Conservation (phyloP, 106 monocot species). For the Apostasia shenzhenica region DNA sequence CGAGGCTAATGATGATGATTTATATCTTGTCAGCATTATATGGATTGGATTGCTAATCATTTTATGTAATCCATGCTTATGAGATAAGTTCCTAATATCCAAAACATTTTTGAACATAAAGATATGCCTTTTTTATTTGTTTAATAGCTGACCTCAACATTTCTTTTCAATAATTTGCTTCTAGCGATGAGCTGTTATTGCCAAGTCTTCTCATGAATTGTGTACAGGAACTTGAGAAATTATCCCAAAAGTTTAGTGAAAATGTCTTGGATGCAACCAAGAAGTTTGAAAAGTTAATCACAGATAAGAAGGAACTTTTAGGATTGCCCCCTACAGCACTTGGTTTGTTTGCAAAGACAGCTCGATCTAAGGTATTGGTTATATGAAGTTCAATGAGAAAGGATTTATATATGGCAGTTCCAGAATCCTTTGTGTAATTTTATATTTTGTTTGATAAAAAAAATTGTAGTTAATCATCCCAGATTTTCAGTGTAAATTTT, state of each 20-base stretch:
- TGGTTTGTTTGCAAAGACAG: slow-evolving; percentile 86
- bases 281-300: slow-evolving; percentile 83
- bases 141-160: neutral
- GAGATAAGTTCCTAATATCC: too few species aligned
- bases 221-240: slow-evolving; percentile 79
- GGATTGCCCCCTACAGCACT: slow-evolving; percentile 84
- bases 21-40: too few species aligned
- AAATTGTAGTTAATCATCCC: neutral
- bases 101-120: too few species aligned
- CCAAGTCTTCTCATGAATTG: neutral
- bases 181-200: neutral
- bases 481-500: neutral
- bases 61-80: too few species aligned
- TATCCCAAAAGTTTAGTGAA: slow-evolving; percentile 91
- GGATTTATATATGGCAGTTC: too few species aligned
- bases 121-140: neutral
- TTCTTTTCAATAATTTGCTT: neutral
- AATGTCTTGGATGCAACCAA: slow-evolving; percentile 98
- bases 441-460: too few species aligned
- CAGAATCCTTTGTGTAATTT: too few species aligned
- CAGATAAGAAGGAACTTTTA: slow-evolving; percentile 82
- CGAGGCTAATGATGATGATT: too few species aligned
- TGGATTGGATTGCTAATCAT: too few species aligned
- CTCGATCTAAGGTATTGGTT: slow-evolving; percentile 63
- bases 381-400: neutral